A percentile compares a stretch with the other conserved stretches of the same genome.
Conservation (phyloP, 2,329 filamentous ascomycete species). For the Didymella keratinophila region DNA sequence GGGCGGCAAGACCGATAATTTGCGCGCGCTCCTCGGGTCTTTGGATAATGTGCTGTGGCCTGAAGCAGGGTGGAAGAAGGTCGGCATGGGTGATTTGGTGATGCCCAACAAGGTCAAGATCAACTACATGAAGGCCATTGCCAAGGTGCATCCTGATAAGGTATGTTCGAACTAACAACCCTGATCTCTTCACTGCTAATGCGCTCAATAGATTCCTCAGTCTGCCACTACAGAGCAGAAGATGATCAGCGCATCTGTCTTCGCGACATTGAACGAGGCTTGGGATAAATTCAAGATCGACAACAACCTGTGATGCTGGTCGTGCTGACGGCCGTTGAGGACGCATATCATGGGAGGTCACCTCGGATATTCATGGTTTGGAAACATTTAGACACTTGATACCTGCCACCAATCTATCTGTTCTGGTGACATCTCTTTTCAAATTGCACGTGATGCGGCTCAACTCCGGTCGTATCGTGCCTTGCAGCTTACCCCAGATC, state of each 20-base stretch:
- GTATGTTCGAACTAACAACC: conserved; percentile 58
- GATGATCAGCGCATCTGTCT: conserved; percentile 72
- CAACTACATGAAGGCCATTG: conserved; percentile 98
- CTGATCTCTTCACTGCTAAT: conserved; percentile 2
- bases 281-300: conserved; percentile 74
- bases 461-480: conserved; percentile 22
- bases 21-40: conserved; percentile 85
- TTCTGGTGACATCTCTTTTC: neutral
- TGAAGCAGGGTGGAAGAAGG: conserved; percentile 93
- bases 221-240: conserved; percentile 71
- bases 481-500: conserved; percentile 32
- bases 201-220: conserved; percentile 61
- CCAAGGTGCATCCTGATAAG: conserved; percentile 98
- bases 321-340: too few species aligned
- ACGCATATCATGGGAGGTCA: neutral
- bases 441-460: conserved; percentile 29
- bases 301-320: conserved; percentile 52
- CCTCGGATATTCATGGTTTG: neutral
- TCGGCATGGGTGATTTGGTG: conserved; percentile 91
- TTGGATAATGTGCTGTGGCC: conserved; percentile 91
- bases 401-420: neutral
- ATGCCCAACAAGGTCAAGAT: conserved; percentile 96
- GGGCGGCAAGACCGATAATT: conserved; percentile 89
- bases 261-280: conserved; percentile 70
- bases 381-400: conserved; percentile 1